Conservation (phyloP, 768 basidiomycete genomes). For the Tulasnella sp. region DNA sequence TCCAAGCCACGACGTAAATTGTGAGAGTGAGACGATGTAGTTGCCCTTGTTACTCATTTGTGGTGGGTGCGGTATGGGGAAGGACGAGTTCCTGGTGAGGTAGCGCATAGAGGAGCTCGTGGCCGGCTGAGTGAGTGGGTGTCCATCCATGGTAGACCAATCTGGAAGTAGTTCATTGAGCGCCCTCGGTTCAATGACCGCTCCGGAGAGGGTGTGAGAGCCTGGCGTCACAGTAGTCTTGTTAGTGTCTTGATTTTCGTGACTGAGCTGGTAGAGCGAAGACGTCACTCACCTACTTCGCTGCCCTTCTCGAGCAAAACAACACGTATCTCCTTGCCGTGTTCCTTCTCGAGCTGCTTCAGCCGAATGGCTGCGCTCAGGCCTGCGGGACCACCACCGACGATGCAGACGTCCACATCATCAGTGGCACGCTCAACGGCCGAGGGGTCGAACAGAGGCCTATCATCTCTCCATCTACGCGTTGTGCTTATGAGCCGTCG, state of each 20-base stretch:
- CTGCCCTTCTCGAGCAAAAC: conserved; percentile 92
- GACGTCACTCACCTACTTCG: conserved; percentile 66
- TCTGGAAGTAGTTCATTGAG: conserved; percentile 83
- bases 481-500: neutral
- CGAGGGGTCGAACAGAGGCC: conserved; percentile 38
- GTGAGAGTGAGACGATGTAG: conserved; percentile 83
- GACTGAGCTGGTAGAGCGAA: neutral
- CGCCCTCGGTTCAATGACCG: conserved; percentile 87
- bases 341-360: conserved; percentile 81
- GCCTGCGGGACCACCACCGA: conserved; percentile 92
- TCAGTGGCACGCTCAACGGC: conserved; percentile 77
- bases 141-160: conserved; percentile 51
- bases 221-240: conserved; percentile 38
- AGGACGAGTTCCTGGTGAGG: conserved; percentile 53
- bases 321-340: conserved; percentile 67
- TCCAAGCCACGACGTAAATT: conserved; percentile 82
- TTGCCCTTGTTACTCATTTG: conserved; percentile 95
- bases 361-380: conserved; percentile 91
- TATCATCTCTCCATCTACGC: neutral
- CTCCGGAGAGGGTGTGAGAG: conserved; percentile 90
- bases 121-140: conserved; percentile 75
- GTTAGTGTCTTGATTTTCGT: too few species aligned
- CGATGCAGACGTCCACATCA: conserved; percentile 93
- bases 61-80: conserved; percentile 90
- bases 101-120: conserved; percentile 75